phyloP scores from a whole-genome alignment of 2,329 filamentous ascomycete species.

The Tolypocladium ovalisporum region DNA sequence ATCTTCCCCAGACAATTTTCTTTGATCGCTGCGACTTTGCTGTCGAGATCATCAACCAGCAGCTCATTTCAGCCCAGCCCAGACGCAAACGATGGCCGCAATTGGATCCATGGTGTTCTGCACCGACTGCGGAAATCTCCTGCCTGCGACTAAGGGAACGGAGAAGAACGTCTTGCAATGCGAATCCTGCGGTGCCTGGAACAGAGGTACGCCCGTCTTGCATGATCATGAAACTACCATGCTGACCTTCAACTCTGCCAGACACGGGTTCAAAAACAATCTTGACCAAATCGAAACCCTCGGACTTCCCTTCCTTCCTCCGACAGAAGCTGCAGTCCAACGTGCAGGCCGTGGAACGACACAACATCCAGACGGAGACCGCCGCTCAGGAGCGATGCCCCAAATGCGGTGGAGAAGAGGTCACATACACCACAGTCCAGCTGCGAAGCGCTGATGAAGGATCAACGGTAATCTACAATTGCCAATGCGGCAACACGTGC shows the following conservation, averaged over 20 bases:
- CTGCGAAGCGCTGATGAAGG: slow-evolving; percentile 91
- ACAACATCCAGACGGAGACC: slow-evolving; percentile 66
- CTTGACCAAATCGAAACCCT: slow-evolving; percentile 73
- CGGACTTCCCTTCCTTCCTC: slow-evolving; percentile 82
- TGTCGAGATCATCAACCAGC: neutral
- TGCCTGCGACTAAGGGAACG: slow-evolving; percentile 70
- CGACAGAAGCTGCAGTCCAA: slow-evolving; percentile 75
- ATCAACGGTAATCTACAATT: slow-evolving; percentile 81
- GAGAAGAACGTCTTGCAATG: slow-evolving; percentile 68
- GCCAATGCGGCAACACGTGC: slow-evolving; percentile 77
- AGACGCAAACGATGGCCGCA: slow-evolving; percentile 54
- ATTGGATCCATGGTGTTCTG: slow-evolving; percentile 91
- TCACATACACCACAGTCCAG: slow-evolving; percentile 78
- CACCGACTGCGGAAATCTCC: slow-evolving; percentile 79
- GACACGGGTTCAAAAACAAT: slow-evolving; percentile 69
- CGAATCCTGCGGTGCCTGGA: slow-evolving; percentile 76
- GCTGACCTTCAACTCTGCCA: slow-evolving; percentile 19
- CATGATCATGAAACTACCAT: neutral
- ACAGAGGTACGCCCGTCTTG: slow-evolving; percentile 51
- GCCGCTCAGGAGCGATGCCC: slow-evolving; percentile 59
- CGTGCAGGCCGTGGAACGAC: slow-evolving; percentile 68
- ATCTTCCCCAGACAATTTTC: neutral
- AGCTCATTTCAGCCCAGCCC: neutral
- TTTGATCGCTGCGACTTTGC: neutral
- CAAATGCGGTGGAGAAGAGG: slow-evolving; percentile 70